Conservation (phyloP, 139 green algal genomes). For the Picochlorum sp. region DNA sequence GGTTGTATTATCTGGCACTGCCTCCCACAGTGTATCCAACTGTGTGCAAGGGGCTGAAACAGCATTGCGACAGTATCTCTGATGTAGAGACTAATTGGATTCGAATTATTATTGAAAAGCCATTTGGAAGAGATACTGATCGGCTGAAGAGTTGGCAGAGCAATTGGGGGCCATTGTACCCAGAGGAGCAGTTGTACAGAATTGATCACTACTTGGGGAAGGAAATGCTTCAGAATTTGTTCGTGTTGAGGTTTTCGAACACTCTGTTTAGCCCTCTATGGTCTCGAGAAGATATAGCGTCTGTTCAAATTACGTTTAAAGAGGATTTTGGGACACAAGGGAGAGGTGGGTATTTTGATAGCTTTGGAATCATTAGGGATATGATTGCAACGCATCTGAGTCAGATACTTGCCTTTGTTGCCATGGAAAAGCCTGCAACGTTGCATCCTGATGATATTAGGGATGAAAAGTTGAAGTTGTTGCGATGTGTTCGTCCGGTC, state of each 20-base stretch:
- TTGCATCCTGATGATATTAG: conserved; percentile 88
- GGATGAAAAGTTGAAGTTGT: conserved; percentile 82
- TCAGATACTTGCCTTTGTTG: conserved; percentile 49
- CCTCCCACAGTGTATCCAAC: conserved; percentile 89
- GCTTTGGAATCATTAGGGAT: conserved; percentile 94
- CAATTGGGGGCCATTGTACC: conserved; percentile 65
- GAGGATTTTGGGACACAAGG: conserved; percentile 86
- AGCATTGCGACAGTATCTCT: conserved; percentile 6
- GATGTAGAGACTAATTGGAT: conserved; percentile 25
- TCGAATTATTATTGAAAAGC: conserved; percentile 40
- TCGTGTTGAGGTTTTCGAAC: conserved; percentile 96
- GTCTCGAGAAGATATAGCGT: conserved; percentile 79
- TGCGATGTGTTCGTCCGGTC: conserved; percentile 67
- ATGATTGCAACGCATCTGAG: conserved; percentile 92
- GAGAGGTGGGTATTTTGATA: conserved; percentile 95
- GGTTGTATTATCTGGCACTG: conserved; percentile 93
- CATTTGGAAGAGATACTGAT: conserved; percentile 13
- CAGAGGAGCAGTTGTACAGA: conserved; percentile 85
- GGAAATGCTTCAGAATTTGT: conserved; percentile 94
- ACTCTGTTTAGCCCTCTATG: conserved; percentile 69
- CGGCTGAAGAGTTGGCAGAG: conserved; percentile 55
- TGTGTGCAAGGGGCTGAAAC: conserved; percentile 41
- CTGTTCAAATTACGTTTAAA: conserved; percentile 91
- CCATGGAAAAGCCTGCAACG: conserved; percentile 89
- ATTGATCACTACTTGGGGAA: conserved; percentile 99